Base-by-base conservation (phyloP, 2,329 filamentous ascomycete species). In the Fusarium scirpi region DNA sequence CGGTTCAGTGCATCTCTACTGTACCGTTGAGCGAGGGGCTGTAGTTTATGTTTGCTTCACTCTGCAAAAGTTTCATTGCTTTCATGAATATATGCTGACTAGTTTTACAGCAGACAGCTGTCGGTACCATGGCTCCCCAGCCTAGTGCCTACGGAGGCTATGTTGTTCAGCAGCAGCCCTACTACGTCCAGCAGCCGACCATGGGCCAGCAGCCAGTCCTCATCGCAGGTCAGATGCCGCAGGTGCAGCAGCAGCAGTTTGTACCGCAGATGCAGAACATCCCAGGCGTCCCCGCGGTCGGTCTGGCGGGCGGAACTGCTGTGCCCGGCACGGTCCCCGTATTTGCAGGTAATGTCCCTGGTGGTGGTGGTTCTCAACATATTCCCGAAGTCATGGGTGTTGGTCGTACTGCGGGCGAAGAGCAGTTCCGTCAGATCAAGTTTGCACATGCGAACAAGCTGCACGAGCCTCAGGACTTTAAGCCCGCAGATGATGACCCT, bases 401-500 rank as follows among this genome's bases (percentile, higher is more conserved):
- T 54, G 86, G 86, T 67, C 83, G 82, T 68, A 89, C 86, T 3
- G 78, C 79, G 38, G 76, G 75, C 59, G 86, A 89, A 76, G 76
- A 85, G 46, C 78, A 81, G 34, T 76, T 83, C 22, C 82, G 85
- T 61, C 84, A 86, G 75, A 77, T 83, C 46, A 79, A 85, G 71
- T 83, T 85, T 67, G 84, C 85, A n/a, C 75, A 83, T 64, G 77
- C 80, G 68, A 86, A 85, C 76, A 81, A 82, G 70, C 80, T 86
- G 70, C 83, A 85, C 69, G 84, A 88, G 77, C 84, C 86, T 18
- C 88, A 90, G 81, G 87, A 90, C 71, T 88, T 90, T 76, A 87
- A 89, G 78, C 89, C 89, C 4, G 83, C 84, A 22, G 88, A 90
- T 74, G 85, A 88, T 69, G 85, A 90, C 78, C 85, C 86, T 41